These are phyloP conservation scores for Schoenoplectus triqueter DNA, from an alignment of 202 grass and related monocot genomes.

Conservation along the genomic window DNA sequence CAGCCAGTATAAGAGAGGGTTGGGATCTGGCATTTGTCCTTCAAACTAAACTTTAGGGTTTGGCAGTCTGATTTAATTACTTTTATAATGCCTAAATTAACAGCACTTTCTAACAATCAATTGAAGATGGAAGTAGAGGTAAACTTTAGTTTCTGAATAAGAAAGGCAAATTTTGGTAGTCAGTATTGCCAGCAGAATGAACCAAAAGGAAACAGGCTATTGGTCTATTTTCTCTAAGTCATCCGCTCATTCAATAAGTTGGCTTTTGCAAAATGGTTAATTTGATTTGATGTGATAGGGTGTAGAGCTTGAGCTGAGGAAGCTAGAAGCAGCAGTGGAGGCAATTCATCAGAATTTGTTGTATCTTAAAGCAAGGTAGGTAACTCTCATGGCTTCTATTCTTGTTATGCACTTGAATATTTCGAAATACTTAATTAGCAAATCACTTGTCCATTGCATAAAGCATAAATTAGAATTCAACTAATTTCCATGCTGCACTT, in stretches of 20 bases:
- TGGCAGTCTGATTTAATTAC: neutral
- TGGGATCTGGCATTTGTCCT: constrained; percentile 3
- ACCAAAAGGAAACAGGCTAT: neutral
- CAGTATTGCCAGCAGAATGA: neutral
- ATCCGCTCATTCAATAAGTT: neutral
- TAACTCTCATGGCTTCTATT: neutral
- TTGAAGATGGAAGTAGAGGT: neutral
- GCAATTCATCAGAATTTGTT: constrained; percentile 82
- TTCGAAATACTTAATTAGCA: constrained; percentile 11
- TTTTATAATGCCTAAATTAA: constrained; percentile 19
- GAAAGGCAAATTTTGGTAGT: neutral
- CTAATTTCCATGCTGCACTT: neutral
- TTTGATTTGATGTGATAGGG: constrained; percentile 58
- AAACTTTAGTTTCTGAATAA: neutral
- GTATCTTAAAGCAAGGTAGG: constrained; percentile 73
- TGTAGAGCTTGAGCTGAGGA: constrained; percentile 78
- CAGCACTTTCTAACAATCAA: neutral
- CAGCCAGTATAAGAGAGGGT: constrained; percentile 2
- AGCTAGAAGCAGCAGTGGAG: constrained; percentile 76
- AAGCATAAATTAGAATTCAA: neutral
- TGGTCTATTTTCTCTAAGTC: neutral
- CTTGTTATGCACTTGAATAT: neutral
- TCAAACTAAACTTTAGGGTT: constrained; percentile 29
- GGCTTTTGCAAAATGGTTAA: neutral
- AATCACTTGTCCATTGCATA: neutral